phyloP scores from a whole-genome alignment of 345 rosid genomes.

The Eucalyptus sideroxylon region DNA sequence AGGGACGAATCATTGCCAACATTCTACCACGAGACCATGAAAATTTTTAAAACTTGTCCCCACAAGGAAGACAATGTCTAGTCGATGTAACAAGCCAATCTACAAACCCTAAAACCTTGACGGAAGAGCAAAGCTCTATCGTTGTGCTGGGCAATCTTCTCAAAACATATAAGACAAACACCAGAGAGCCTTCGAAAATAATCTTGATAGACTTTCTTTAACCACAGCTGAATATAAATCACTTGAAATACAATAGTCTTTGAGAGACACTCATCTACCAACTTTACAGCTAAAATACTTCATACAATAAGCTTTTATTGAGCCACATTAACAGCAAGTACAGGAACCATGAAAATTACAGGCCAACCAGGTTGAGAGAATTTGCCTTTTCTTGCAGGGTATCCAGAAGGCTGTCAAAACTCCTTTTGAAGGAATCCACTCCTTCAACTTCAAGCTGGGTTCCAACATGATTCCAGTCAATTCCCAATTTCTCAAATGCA shows the following conservation, averaged over 20 bases:
- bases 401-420: constrained; percentile 88
- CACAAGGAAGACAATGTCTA: background rate
- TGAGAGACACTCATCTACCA: background rate
- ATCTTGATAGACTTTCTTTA: background rate
- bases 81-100: background rate
- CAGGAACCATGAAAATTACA: constrained; percentile 11
- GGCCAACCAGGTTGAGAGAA: constrained; percentile 63
- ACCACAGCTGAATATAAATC: background rate
- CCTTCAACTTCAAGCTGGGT: constrained; percentile 83
- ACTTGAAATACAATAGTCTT: background rate
- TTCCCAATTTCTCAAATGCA: constrained; percentile 91
- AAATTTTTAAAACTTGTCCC: background rate
- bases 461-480: constrained; percentile 79
- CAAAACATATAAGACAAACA: background rate
- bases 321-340: background rate
- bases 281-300: constrained; percentile 1
- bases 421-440: constrained; percentile 83
- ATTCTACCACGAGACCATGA: background rate
- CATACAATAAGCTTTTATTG: background rate
- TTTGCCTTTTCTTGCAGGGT: constrained; percentile 94
- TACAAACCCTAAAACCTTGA: background rate
- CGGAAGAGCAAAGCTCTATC: background rate
- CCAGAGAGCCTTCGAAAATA: background rate
- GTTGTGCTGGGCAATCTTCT: background rate
- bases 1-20: too few species aligned